Conservation (phyloP, 2,329 filamentous ascomycete genomes). For the Stagonosporopsis tanaceti region DNA sequence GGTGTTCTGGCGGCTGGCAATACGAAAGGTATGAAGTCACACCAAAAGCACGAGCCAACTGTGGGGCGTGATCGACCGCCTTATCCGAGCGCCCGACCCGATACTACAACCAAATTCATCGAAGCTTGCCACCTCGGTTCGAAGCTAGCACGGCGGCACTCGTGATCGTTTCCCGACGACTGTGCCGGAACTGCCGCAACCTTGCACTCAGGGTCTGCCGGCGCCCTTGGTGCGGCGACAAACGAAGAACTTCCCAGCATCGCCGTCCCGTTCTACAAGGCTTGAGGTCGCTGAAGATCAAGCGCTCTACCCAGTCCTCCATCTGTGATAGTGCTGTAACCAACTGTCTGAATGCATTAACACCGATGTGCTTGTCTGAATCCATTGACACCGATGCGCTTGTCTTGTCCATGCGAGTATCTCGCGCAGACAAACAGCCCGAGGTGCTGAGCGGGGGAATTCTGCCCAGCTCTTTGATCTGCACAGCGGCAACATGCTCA, state of each 20-base stretch:
- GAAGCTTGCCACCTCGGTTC: conserved; percentile 3
- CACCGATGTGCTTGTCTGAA: not conserved
- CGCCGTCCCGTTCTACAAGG: not conserved
- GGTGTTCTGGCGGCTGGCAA: not conserved
- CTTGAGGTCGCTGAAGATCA: not conserved
- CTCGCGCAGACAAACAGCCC: not conserved
- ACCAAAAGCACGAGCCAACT: not conserved
- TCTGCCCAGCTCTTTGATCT: not conserved
- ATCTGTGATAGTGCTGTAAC: not conserved
- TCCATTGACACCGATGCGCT: not conserved
- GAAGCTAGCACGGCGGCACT: not conserved
- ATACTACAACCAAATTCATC: conserved; percentile 2
- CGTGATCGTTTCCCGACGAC: not conserved
- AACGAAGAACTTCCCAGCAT: not conserved
- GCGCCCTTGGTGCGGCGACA: not conserved
- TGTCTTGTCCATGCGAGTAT: not conserved
- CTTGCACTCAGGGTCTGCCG: not conserved
- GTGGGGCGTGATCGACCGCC: conserved; percentile 8
- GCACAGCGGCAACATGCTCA: conserved; percentile 1
- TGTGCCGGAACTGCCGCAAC: not conserved
- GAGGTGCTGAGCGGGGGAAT: not conserved
- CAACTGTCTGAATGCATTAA: not conserved
- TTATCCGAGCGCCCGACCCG: conserved; percentile 7
- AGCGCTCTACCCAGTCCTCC: no score
- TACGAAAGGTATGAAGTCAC: conserved; percentile 13